Evolutionary conservation across 2,329 filamentous ascomycete species (phyloP).

Genomic region (Harringtonia lauricola): DNA sequence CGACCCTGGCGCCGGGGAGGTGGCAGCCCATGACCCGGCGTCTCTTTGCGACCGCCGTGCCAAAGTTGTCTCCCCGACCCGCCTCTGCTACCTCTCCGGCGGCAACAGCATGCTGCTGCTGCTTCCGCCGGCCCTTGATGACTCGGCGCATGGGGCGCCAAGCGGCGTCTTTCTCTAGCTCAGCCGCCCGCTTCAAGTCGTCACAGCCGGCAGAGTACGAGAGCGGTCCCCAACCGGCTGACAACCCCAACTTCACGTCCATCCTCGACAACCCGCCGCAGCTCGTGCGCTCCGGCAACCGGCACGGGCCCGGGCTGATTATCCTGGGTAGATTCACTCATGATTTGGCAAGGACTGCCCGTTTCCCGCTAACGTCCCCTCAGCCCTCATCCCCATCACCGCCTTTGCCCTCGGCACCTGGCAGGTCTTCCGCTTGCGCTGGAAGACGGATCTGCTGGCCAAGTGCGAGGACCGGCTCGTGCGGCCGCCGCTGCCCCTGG

Average conservation of each 20-base stretch:
- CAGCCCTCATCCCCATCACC: slow-evolving; percentile 78
- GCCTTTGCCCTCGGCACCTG: slow-evolving; percentile 86
- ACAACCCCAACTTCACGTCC: slow-evolving; percentile 71
- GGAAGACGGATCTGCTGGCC: slow-evolving; percentile 89
- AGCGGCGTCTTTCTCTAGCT: slow-evolving; percentile 1
- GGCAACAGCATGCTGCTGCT: not conserved
- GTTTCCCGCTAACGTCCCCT: not conserved
- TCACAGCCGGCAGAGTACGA: not conserved
- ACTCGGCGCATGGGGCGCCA: not conserved
- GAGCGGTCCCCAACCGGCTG: slow-evolving; percentile 47
- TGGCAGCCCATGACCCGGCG: slow-evolving; percentile 1
- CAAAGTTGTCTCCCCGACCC: not conserved
- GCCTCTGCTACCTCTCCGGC: not conserved
- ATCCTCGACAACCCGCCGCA: slow-evolving; percentile 77
- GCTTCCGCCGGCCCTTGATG: not conserved
- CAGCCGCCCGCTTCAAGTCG: not conserved
- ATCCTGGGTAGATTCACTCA: slow-evolving; percentile 47
- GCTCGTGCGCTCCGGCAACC: slow-evolving; percentile 62
- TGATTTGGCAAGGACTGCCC: not conserved
- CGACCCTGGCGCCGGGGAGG: slow-evolving; percentile 1
- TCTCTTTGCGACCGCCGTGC: not conserved
- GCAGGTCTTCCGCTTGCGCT: slow-evolving; percentile 86
- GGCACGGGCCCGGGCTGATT: slow-evolving; percentile 70
- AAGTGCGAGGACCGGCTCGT: slow-evolving; percentile 87
- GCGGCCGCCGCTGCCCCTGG: slow-evolving; percentile 68